Base-by-base conservation (phyloP, 495 filamentous ascomycete species). In the Aspergillus sclerotioniger region DNA sequence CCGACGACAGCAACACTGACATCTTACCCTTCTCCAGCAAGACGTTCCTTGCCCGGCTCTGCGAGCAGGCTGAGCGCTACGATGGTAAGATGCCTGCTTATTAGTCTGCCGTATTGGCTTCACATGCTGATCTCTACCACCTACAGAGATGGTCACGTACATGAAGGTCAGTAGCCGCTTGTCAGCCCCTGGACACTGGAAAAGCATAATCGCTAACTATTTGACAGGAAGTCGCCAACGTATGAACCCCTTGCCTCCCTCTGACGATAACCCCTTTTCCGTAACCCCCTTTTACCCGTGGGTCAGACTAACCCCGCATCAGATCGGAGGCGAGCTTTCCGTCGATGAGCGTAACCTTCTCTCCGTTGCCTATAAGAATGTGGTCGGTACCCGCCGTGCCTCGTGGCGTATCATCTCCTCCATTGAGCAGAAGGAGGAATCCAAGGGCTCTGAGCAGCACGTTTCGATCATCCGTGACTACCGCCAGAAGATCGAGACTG, bases 51-150 rank as follows among this genome's bases (percentile, higher is more conserved):
- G 94, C 94, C 72, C 87, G 94, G 82, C 91, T 99, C 73, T 98
- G 94, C 84, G 94, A 99, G 90, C 94, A 99, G 88, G 94, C 94
- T 71, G 94, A 99, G 86, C 94, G 94, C 75, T 99, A 99, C 76
- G 94, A 99, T 91, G 94, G 87, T 91, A 79, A 78, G 87, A 67
- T 71, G 52, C 53, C 35, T 65, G 63, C 6, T 47, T 46, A n/a
- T 33, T 16, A 35, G 28, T 13, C 25, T 56, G 47, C 7, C 55
- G 17, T 49, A 3, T 51, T n/a, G 51, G 21, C 28, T 35, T 54
- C 28, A 37, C 41, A 44, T 62, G 57, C 70, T 75, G 58, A 77
- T 55, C 55, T 51, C 59, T 54, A 41, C 56, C 20, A 46, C 56
- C n/a, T 67, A 39, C 55, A 91, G 87, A 99, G 81, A 99, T 99